Evolutionary conservation across 192 early-diverging fungal species (phyloP).

Genomic region (Anaeromyces robustus): DNA sequence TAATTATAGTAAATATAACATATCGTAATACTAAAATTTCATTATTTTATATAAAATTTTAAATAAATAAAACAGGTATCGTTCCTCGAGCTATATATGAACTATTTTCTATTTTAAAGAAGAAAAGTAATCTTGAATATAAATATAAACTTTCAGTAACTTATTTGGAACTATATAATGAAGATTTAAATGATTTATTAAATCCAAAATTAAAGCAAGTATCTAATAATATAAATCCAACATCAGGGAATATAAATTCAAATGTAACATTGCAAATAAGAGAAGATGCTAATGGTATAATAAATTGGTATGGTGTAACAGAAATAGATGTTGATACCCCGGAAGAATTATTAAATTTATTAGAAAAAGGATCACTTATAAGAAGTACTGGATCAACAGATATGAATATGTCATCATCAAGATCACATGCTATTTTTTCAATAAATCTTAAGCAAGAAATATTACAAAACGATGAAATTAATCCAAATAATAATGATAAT

Average conservation of each 20-base stretch:
- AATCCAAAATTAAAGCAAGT: slow-evolving; percentile 13
- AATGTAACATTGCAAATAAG: slow-evolving; percentile 30
- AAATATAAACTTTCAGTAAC: slow-evolving; percentile 36
- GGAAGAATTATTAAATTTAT: slow-evolving; percentile 12
- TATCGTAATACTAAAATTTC: too few relatives aligned
- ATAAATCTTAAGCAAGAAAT: slow-evolving; percentile 66
- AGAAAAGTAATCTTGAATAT: background rate
- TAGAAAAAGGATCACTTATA: slow-evolving; percentile 53
- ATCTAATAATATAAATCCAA: background rate
- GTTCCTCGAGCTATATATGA: background rate
- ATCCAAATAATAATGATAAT: background rate
- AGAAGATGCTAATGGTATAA: slow-evolving; percentile 75
- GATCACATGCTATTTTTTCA: slow-evolving; percentile 95
- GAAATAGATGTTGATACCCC: slow-evolving; percentile 6
- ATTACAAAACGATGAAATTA: slow-evolving; percentile 6
- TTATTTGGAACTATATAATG: slow-evolving; percentile 94
- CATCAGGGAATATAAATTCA: background rate
- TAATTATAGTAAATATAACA: too few relatives aligned
- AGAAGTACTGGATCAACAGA: slow-evolving; percentile 88
- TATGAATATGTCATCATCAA: slow-evolving; percentile 89
- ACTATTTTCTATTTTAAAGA: background rate
- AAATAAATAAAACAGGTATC: background rate
- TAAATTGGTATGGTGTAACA: slow-evolving; percentile 66
- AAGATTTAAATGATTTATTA: slow-evolving; percentile 84
- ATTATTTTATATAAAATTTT: background rate